Conservation (phyloP, 176 grass and related monocot genomes). For the Saccharum spontaneum region DNA sequence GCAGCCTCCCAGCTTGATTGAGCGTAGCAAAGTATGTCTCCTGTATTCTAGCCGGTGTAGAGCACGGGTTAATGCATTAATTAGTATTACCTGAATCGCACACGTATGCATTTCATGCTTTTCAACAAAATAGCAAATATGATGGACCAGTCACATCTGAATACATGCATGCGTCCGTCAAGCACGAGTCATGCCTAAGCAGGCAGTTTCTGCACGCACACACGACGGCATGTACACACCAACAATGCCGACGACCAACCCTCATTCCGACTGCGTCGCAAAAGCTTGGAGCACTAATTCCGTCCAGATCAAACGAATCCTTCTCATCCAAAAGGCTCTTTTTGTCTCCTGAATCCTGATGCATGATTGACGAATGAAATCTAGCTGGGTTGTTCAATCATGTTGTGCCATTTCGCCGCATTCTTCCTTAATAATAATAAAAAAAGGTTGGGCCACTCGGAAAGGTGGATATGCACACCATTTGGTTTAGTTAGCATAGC, state of each 20-base stretch:
- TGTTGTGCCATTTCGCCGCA: neutral
- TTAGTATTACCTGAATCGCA: too few relatives aligned
- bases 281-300: neutral
- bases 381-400: neutral
- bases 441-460: too few relatives aligned
- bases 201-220: neutral
- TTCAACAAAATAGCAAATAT: too few relatives aligned
- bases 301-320: too few relatives aligned
- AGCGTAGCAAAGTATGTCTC: too few relatives aligned
- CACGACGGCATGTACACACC: neutral
- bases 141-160: too few relatives aligned
- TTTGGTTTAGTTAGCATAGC: neutral
- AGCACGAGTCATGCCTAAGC: too few relatives aligned
- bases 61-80: too few relatives aligned
- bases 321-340: neutral
- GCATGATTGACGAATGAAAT: neutral
- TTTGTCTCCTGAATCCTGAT: neutral
- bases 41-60: too few relatives aligned
- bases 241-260: neutral
- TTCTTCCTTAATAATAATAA: neutral
- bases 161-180: too few relatives aligned
- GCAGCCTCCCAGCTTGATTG: too few relatives aligned
- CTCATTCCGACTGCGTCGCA: neutral
- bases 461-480: conserved; percentile 2
- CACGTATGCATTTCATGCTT: too few relatives aligned